These are phyloP conservation scores for Stemphylium beticola DNA, from an alignment of 2,329 filamentous ascomycete species.

Conservation along the genomic window DNA sequence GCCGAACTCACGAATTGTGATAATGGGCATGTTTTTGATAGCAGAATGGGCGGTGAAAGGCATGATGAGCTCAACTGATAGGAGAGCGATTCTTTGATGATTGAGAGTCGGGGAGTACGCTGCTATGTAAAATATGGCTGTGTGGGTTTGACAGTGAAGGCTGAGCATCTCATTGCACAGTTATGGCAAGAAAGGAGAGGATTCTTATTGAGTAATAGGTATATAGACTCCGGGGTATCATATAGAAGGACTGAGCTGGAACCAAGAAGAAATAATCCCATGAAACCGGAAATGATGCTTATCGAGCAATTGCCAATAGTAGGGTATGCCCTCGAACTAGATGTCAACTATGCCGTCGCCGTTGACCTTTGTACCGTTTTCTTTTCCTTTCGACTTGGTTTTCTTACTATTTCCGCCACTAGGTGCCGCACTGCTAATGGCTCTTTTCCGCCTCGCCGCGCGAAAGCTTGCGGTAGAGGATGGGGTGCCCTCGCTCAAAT, in stretches of 20 bases:
- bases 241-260: neutral
- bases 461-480: conserved; percentile 28
- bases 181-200: neutral
- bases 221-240: neutral
- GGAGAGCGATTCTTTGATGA: no score
- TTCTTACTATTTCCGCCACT: conserved; percentile 32
- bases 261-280: neutral
- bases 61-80: no score
- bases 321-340: neutral
- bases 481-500: conserved; percentile 27
- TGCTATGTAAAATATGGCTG: no score
- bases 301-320: no score
- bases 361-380: conserved; percentile 15
- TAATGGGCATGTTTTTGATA: no score
- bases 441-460: conserved; percentile 31
- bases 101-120: no score
- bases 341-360: neutral
- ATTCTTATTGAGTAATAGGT: neutral
- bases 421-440: conserved; percentile 31
- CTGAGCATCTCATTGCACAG: no score
- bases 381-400: conserved; percentile 29
- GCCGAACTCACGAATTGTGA: no score
- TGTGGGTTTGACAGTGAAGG: no score
- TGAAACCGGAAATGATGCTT: neutral
- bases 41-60: no score